phyloP scores from a whole-genome alignment of 495 filamentous ascomycete species.

The Xylaria bambusicola region DNA sequence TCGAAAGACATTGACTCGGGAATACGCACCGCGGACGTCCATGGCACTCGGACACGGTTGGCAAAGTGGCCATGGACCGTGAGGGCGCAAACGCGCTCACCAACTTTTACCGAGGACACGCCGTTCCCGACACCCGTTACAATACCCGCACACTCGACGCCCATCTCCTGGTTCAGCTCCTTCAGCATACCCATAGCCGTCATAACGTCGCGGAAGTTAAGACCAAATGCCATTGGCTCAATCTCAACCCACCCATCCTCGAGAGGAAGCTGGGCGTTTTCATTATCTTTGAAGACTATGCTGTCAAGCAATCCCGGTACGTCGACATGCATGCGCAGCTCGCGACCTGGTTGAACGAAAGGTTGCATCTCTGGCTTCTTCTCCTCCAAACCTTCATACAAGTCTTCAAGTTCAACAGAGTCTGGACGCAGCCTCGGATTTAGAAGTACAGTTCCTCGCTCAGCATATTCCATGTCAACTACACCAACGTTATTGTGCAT shows the following conservation, averaged over 20 bases:
- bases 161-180: slow-evolving; percentile 33
- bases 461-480: not conserved
- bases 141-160: slow-evolving; percentile 46
- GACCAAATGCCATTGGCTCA: not conserved
- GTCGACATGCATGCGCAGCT: not conserved
- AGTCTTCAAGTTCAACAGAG: not conserved
- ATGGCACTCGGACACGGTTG: slow-evolving; percentile 21
- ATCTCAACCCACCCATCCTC: slow-evolving; percentile 7
- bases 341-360: not conserved
- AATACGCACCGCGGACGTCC: slow-evolving; percentile 30
- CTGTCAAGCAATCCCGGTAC: not conserved
- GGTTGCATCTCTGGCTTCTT: not conserved
- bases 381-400: not conserved
- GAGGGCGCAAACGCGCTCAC: slow-evolving; percentile 36
- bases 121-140: slow-evolving; percentile 55
- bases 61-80: slow-evolving; percentile 29
- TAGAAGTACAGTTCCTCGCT: not conserved
- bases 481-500: not conserved
- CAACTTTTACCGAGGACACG: slow-evolving; percentile 30
- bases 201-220: slow-evolving; percentile 47
- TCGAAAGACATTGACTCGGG: slow-evolving; percentile 50
- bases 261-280: slow-evolving; percentile 24
- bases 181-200: slow-evolving; percentile 51
- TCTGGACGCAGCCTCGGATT: not conserved
- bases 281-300: slow-evolving; percentile 4